phyloP scores from a whole-genome alignment of 2,329 filamentous ascomycete genomes.

The Xylariaceae sp. region DNA sequence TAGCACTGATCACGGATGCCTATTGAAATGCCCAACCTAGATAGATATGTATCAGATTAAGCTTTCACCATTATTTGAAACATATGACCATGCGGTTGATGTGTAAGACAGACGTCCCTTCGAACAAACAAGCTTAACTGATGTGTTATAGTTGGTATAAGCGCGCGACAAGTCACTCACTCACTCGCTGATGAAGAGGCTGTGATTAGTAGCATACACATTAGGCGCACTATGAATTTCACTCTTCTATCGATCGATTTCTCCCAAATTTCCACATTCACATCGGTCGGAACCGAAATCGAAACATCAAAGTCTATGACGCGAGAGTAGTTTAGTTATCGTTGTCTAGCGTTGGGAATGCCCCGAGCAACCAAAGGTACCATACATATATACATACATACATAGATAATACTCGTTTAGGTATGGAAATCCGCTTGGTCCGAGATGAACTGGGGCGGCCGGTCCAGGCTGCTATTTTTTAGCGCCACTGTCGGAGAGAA shows the following conservation, averaged over 20 bases:
- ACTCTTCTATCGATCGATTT: slow-evolving; percentile 13
- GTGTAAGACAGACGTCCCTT: too few species aligned
- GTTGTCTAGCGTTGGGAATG: too few species aligned
- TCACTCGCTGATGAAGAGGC: background rate
- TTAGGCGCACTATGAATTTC: too few species aligned
- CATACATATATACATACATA: too few species aligned
- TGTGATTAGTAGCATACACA: too few species aligned
- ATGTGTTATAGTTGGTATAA: slow-evolving; percentile 12
- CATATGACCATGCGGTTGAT: too few species aligned
- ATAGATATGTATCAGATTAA: background rate
- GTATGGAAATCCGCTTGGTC: slow-evolving; percentile 9
- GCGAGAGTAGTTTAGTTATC: too few species aligned
- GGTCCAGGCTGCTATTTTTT: slow-evolving; percentile 16
- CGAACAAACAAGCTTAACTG: too few species aligned
- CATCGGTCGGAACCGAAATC: slow-evolving; percentile 11
- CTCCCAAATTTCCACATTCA: slow-evolving; percentile 14
- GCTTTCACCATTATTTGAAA: too few species aligned
- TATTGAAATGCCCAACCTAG: background rate
- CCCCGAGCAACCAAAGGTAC: too few species aligned
- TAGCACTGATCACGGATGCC: background rate
- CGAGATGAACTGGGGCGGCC: background rate
- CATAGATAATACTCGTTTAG: too few species aligned
- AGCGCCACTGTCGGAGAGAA: slow-evolving; percentile 11
- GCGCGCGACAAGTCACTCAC: slow-evolving; percentile 5
- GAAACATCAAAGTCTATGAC: background rate